A percentile compares a stretch with the other conserved stretches of the same genome.
Conservation (phyloP, 805 yeast genomes). For the Nakazawaea populi region DNA sequence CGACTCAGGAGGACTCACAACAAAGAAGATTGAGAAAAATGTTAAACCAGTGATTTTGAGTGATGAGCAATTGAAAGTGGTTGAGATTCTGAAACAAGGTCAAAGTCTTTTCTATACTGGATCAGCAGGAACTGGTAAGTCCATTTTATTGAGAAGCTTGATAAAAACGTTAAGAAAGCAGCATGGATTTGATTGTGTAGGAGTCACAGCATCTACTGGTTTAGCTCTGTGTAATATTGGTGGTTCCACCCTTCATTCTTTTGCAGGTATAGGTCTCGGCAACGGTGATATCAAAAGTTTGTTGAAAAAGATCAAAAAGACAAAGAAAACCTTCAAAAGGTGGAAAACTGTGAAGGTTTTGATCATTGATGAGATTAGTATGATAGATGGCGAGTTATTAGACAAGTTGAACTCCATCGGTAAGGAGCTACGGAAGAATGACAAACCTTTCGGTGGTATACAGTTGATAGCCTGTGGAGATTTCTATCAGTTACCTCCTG, state of each 20-base stretch:
- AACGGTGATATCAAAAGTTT: slow-evolving; percentile 41
- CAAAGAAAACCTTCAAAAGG: slow-evolving; percentile 39
- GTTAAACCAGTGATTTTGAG: slow-evolving; percentile 31
- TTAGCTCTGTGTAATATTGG: slow-evolving; percentile 79
- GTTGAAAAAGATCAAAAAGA: slow-evolving; percentile 46
- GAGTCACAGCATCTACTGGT: slow-evolving; percentile 82
- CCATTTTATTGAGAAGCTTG: slow-evolving; percentile 67
- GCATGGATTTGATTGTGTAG: slow-evolving; percentile 47
- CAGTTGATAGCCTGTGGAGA: slow-evolving; percentile 77
- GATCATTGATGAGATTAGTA: slow-evolving; percentile 73
- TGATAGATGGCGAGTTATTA: slow-evolving; percentile 67
- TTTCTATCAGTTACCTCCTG: slow-evolving; percentile 80
- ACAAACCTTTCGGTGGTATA: slow-evolving; percentile 72
- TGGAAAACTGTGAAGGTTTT: slow-evolving; percentile 58
- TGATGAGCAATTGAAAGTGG: slow-evolving; percentile 61
- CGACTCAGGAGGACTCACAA: background rate
- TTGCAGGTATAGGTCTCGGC: slow-evolving; percentile 75
- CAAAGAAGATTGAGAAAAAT: background rate
- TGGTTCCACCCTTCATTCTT: slow-evolving; percentile 72
- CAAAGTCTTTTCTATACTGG: slow-evolving; percentile 86
- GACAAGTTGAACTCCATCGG: slow-evolving; percentile 63
- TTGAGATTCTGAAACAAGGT: slow-evolving; percentile 57
- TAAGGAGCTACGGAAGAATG: slow-evolving; percentile 36
- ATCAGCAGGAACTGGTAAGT: slow-evolving; percentile 98
- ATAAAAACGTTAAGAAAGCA: slow-evolving; percentile 45